These are phyloP conservation scores for Globisporangium iwayamae DNA, from an alignment of 352 stramenopile species.

Conservation along the genomic window DNA sequence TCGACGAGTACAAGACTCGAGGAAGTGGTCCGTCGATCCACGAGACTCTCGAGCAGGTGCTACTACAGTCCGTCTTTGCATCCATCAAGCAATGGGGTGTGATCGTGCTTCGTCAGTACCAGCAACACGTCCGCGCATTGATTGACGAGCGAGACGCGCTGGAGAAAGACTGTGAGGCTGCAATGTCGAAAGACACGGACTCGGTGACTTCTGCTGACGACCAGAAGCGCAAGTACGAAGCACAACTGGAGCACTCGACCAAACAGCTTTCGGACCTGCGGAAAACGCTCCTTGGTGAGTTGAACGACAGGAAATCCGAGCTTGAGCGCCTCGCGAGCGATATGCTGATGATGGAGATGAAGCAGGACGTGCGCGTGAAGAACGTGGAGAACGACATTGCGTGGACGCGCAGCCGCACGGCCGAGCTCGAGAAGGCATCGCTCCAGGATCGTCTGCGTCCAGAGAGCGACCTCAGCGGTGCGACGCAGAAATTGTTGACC, in stretches of 20 bases:
- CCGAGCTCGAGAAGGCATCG: constrained; percentile 41
- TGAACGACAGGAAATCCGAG: constrained; percentile 45
- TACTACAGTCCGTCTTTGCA: constrained; percentile 33
- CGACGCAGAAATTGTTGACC: constrained; percentile 32
- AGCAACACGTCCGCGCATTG: constrained; percentile 32
- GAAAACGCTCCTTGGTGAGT: constrained; percentile 31
- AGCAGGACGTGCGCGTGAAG: constrained; percentile 50
- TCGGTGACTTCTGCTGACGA: constrained; percentile 30
- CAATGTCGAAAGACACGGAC: constrained; percentile 24
- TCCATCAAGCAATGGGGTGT: constrained; percentile 45
- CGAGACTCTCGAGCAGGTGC: constrained; percentile 26
- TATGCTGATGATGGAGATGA: constrained; percentile 52
- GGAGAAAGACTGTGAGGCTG: constrained; percentile 23
- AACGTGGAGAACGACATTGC: constrained; percentile 51
- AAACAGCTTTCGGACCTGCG: constrained; percentile 55
- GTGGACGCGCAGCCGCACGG: constrained; percentile 46
- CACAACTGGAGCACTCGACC: constrained; percentile 39
- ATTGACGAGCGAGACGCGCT: constrained; percentile 28
- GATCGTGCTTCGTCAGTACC: constrained; percentile 47
- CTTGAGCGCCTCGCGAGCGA: constrained; percentile 39
- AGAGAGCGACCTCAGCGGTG: constrained; percentile 32
- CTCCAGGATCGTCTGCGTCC: constrained; percentile 24
- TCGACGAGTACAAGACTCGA: constrained; percentile 35
- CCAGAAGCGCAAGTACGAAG: constrained; percentile 46
- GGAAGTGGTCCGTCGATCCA: constrained; percentile 26